Conservation (phyloP, 2,329 filamentous ascomycete genomes). For the Sporothrix brunneoviolacea region DNA sequence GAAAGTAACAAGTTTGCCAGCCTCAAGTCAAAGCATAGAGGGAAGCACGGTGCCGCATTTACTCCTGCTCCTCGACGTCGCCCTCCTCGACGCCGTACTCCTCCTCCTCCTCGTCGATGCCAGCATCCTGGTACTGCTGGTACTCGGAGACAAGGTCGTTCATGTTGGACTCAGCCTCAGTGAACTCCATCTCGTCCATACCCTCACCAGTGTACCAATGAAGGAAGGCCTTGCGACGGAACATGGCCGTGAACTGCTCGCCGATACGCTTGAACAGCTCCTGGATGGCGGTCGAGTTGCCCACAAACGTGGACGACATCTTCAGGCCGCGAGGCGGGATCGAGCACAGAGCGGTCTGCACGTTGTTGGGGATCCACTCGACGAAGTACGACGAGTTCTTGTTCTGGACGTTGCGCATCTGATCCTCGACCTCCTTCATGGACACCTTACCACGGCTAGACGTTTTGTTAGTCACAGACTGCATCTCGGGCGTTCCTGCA, state of each 20-base stretch:
- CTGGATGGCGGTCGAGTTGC: constrained; percentile 99
- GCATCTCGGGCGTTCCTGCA: too few species aligned
- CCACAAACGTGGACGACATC: constrained; percentile 99
- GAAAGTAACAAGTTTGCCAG: constrained; percentile 7
- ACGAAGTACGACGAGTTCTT: constrained; percentile 99
- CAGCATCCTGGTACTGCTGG: constrained; percentile 99
- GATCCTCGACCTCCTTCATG: constrained; percentile 99
- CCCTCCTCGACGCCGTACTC: constrained; percentile 82
- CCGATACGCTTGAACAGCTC: constrained; percentile 99
- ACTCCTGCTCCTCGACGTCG: constrained; percentile 59
- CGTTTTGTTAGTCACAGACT: too few species aligned
- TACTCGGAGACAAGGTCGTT: constrained; percentile 99
- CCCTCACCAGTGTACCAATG: constrained; percentile 99
- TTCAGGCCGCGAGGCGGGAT: constrained; percentile 95
- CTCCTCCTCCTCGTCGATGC: constrained; percentile 94
- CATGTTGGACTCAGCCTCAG: constrained; percentile 99
- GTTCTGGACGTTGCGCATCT: constrained; percentile 99
- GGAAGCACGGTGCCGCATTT: neutral
- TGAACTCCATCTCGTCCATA: constrained; percentile 99
- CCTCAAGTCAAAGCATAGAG: neutral
- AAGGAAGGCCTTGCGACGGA: constrained; percentile 99
- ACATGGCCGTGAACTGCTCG: constrained; percentile 99
- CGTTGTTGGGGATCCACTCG: constrained; percentile 99
- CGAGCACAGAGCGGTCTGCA: constrained; percentile 98
- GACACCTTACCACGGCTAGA: constrained; percentile 97